These are phyloP conservation scores for Verticillium nonalfalfae DNA, from an alignment of 2,329 filamentous ascomycete genomes.

Conservation along the genomic window DNA sequence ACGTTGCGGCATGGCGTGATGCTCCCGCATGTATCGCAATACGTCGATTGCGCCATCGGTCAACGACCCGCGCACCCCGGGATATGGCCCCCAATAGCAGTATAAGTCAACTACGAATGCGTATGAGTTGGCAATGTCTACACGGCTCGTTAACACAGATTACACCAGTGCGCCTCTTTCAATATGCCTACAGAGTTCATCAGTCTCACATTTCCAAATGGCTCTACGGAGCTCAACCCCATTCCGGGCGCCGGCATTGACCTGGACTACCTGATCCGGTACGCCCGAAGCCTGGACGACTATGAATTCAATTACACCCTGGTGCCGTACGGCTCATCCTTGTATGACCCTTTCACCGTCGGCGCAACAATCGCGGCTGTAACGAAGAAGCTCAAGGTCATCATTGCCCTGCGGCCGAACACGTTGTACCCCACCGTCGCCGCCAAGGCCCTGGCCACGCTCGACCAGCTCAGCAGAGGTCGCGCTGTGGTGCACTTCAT, in stretches of 20 bases:
- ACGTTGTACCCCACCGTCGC: constrained; percentile 57
- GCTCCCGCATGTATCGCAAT: constrained; percentile 16
- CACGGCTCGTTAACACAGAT: not conserved
- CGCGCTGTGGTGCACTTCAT: constrained; percentile 58
- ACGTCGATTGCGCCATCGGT: constrained; percentile 7
- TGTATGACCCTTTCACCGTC: constrained; percentile 50
- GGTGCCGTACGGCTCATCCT: constrained; percentile 50
- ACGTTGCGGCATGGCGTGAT: constrained; percentile 16
- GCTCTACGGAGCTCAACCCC: constrained; percentile 48
- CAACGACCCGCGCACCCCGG: not conserved
- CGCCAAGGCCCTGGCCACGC: constrained; percentile 53
- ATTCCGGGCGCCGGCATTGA: constrained; percentile 46
- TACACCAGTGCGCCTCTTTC: not conserved
- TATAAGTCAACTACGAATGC: not conserved
- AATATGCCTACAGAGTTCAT: constrained; percentile 50
- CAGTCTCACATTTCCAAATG: constrained; percentile 49
- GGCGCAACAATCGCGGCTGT: constrained; percentile 50
- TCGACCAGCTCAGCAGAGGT: constrained; percentile 52
- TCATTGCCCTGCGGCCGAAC: constrained; percentile 56
- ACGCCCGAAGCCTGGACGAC: constrained; percentile 51
- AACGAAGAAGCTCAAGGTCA: constrained; percentile 54
- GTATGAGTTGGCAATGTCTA: not conserved
- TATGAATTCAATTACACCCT: constrained; percentile 57
- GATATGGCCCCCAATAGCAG: not conserved
- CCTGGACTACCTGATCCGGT: constrained; percentile 47